These are phyloP conservation scores for Cadophora sp. DNA, from an alignment of 2,329 filamentous ascomycete species.

Conservation along the genomic window DNA sequence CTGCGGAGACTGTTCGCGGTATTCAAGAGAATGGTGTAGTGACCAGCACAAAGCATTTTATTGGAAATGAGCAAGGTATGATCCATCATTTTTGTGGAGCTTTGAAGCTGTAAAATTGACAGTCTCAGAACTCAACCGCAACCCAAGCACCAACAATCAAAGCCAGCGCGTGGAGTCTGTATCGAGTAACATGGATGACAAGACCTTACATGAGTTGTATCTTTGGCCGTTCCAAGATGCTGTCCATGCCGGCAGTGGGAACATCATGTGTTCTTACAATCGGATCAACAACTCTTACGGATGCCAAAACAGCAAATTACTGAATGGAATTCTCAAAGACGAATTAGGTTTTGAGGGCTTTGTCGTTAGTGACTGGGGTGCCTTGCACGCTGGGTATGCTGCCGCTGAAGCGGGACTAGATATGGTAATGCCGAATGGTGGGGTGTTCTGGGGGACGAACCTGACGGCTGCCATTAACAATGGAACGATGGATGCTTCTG, in stretches of 20 bases:
- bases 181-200: constrained; percentile 79
- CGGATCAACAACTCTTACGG: constrained; percentile 72
- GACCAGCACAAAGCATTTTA: constrained; percentile 52
- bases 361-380: constrained; percentile 85
- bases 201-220: constrained; percentile 78
- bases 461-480: constrained; percentile 62
- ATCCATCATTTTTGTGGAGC: background rate
- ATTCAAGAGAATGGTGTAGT: constrained; percentile 38
- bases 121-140: constrained; percentile 49
- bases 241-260: constrained; percentile 76
- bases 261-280: constrained; percentile 85
- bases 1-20: constrained; percentile 35
- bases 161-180: constrained; percentile 23
- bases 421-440: constrained; percentile 48
- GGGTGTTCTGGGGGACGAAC: constrained; percentile 38
- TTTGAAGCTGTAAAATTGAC: background rate
- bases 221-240: constrained; percentile 86
- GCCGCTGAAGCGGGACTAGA: constrained; percentile 83
- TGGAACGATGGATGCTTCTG: constrained; percentile 50
- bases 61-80: constrained; percentile 74
- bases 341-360: constrained; percentile 88
- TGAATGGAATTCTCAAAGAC: constrained; percentile 83
- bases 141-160: constrained; percentile 54
- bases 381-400: constrained; percentile 71
- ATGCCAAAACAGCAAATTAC: constrained; percentile 77